Percentiles rank a stretch among this genome's conserved stretches.
phyloP scores from a whole-genome alignment of 169 alveolate species.

The Plasmodium vivax region DNA sequence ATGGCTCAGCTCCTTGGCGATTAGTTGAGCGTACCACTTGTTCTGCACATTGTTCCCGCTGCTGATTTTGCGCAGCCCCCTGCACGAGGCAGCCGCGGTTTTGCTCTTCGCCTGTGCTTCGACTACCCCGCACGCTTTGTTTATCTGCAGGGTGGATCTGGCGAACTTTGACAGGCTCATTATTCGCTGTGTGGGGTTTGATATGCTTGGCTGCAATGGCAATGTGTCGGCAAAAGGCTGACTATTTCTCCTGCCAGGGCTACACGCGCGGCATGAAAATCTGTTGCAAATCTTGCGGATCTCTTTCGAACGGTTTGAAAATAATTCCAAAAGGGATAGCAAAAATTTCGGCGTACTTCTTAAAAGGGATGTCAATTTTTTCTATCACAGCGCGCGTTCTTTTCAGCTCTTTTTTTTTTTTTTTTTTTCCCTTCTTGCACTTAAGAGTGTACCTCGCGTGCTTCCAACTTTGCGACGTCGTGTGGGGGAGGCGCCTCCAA shows the following conservation, averaged over 20 bases:
- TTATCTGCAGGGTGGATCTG: constrained; percentile 7
- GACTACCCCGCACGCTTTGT: not conserved
- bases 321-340: not conserved
- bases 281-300: not conserved
- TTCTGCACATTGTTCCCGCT: not conserved
- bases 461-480: not conserved
- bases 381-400: not conserved
- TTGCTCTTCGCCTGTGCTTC: constrained; percentile 4
- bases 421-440: not conserved
- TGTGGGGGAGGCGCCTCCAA: not conserved
- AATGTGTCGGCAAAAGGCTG: not conserved
- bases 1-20: not conserved
- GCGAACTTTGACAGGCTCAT: constrained; percentile 59
- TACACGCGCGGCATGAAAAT: not conserved
- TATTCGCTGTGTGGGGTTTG: not conserved
- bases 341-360: not conserved
- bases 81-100: not conserved
- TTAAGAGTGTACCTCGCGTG: not conserved
- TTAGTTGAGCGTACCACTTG: not conserved
- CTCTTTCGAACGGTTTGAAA: not conserved
- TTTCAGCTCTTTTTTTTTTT: not conserved
- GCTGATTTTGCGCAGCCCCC: not conserved
- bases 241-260: not conserved
- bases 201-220: not conserved
- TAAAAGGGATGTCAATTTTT: not conserved